Percentiles rank a stretch among this genome's conserved stretches.
phyloP scores from a whole-genome alignment of 805 yeast species.

The Nakazawaea wickerhamii region DNA sequence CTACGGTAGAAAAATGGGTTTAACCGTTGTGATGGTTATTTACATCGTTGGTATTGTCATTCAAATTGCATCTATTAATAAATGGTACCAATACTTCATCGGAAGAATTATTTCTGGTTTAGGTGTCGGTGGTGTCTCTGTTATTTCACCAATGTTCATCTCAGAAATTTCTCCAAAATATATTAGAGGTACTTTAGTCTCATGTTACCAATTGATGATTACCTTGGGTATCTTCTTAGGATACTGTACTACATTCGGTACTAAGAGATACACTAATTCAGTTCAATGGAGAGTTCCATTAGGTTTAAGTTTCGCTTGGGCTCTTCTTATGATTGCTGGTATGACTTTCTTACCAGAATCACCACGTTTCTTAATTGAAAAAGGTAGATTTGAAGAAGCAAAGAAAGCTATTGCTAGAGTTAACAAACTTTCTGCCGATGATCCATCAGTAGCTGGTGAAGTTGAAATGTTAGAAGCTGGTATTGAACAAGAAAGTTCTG shows the following conservation, averaged over 20 bases:
- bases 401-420: conserved; percentile 48
- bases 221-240: conserved; percentile 70
- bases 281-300: conserved; percentile 68
- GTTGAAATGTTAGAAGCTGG: conserved; percentile 52
- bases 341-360: conserved; percentile 65
- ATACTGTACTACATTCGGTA: conserved; percentile 61
- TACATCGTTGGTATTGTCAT: conserved; percentile 58
- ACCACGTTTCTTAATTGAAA: conserved; percentile 56
- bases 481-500: conserved; percentile 53
- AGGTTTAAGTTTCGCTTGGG: conserved; percentile 46
- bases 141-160: conserved; percentile 52
- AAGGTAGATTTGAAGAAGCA: conserved; percentile 47
- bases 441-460: conserved; percentile 50
- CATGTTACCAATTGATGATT: conserved; percentile 64
- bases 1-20: conserved; percentile 54
- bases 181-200: conserved; percentile 66
- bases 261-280: conserved; percentile 45
- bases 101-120: conserved; percentile 57
- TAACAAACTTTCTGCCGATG: conserved; percentile 50
- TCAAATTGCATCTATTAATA: conserved; percentile 47
- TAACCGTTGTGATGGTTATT: conserved; percentile 46
- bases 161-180: conserved; percentile 68
- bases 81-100: conserved; percentile 60
- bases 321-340: conserved; percentile 41
- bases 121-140: conserved; percentile 51